These are phyloP conservation scores for Capronia epimyces DNA, from an alignment of 2,329 filamentous ascomycete species.

Conservation along the genomic window DNA sequence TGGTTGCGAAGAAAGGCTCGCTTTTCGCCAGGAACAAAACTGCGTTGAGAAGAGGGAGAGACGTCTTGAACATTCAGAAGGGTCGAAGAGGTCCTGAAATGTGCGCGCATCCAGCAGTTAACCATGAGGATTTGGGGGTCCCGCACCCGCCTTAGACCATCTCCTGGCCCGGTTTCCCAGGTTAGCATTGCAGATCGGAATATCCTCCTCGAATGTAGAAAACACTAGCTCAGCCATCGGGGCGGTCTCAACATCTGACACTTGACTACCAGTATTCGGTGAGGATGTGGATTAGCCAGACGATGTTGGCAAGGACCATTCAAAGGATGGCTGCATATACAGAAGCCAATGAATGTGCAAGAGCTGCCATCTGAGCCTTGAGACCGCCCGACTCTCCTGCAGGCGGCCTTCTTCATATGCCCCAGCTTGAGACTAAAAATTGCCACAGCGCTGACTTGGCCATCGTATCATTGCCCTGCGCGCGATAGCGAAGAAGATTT, in stretches of 20 bases:
- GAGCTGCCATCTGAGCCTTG: slow-evolving; percentile 23
- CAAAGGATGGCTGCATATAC: slow-evolving; percentile 25
- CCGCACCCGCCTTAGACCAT: slow-evolving; percentile 20
- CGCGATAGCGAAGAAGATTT: slow-evolving; percentile 15
- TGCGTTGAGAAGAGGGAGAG: slow-evolving; percentile 2
- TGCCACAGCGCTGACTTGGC: slow-evolving; percentile 23
- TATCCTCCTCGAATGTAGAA: slow-evolving; percentile 24
- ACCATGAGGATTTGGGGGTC: slow-evolving; percentile 16
- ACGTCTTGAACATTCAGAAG: slow-evolving; percentile 4
- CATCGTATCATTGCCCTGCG: slow-evolving; percentile 17
- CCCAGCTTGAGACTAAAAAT: slow-evolving; percentile 25
- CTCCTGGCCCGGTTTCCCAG: slow-evolving; percentile 16
- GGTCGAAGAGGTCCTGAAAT: slow-evolving; percentile 15
- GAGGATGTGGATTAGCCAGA: slow-evolving; percentile 24
- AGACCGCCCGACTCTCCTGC: slow-evolving; percentile 27
- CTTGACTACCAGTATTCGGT: slow-evolving; percentile 24
- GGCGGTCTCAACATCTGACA: slow-evolving; percentile 21
- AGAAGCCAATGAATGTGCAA: slow-evolving; percentile 25
- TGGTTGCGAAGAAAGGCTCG: not conserved
- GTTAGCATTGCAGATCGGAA: slow-evolving; percentile 18
- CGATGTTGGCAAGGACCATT: slow-evolving; percentile 24
- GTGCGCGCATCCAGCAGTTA: slow-evolving; percentile 13
- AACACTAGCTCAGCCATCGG: slow-evolving; percentile 23
- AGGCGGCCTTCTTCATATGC: slow-evolving; percentile 27
- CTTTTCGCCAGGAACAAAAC: not conserved